phyloP scores from a whole-genome alignment of 257 asterid species.

The Fraxinus anomala region DNA sequence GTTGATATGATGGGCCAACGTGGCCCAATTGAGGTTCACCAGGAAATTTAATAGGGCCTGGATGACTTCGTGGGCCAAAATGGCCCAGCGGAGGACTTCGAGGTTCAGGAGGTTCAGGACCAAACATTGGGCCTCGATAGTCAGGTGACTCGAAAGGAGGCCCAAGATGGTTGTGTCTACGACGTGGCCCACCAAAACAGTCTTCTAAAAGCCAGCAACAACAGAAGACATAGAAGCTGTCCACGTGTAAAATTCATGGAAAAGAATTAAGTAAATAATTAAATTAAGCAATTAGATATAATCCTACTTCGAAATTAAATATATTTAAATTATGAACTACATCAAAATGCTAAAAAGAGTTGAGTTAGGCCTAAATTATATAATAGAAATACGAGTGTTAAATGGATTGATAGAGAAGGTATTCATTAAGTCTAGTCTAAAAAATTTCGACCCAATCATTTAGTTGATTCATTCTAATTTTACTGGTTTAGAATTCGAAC shows the following conservation, averaged over 20 bases:
- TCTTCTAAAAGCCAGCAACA: constrained; percentile 5
- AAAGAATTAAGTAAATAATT: background rate
- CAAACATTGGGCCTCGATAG: background rate
- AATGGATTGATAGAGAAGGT: too few species aligned
- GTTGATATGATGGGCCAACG: too few species aligned
- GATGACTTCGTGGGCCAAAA: background rate
- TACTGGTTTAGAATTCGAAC: too few species aligned
- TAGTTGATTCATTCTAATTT: too few species aligned
- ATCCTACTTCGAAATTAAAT: background rate
- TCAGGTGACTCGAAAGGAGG: background rate
- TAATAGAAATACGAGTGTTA: too few species aligned
- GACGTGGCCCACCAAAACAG: background rate
- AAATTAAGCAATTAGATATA: background rate
- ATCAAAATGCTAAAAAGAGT: background rate
- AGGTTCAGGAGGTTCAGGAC: background rate
- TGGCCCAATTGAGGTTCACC: background rate
- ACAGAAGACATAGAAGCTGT: constrained; percentile 6
- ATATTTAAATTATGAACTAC: background rate
- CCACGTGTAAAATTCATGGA: background rate
- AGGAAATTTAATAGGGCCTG: background rate
- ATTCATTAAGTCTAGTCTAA: too few species aligned
- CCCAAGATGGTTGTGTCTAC: background rate
- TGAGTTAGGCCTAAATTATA: background rate
- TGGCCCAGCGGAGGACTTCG: background rate
- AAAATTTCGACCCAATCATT: too few species aligned